Percentiles rank a stretch among this genome's conserved stretches.
Conservation (phyloP, 2,329 filamentous ascomycete species). For the Aspergillus ibericus region DNA sequence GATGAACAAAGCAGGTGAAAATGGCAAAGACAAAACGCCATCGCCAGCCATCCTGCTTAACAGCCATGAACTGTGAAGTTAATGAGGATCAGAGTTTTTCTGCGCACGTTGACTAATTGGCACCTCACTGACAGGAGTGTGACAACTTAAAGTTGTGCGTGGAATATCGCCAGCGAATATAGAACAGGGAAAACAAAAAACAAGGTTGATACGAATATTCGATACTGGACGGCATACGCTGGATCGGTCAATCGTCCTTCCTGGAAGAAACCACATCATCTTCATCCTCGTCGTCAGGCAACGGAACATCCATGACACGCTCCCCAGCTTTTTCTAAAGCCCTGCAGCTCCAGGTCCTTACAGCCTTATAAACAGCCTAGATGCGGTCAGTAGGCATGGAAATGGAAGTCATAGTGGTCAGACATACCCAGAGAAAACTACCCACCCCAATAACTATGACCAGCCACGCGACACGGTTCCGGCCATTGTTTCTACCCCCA, state of each 20-base stretch:
- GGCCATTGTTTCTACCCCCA: slow-evolving; percentile 62
- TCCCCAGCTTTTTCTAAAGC: slow-evolving; percentile 77
- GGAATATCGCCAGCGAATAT: background rate
- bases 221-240: background rate
- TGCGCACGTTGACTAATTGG: slow-evolving; percentile 98
- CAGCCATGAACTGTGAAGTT: slow-evolving; percentile 32
- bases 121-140: slow-evolving; percentile 78
- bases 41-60: slow-evolving; percentile 23
- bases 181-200: background rate
- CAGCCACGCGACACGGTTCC: slow-evolving; percentile 74
- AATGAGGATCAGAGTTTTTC: slow-evolving; percentile 52
- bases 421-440: slow-evolving; percentile 73
- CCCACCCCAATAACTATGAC: slow-evolving; percentile 76
- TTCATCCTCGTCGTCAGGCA: slow-evolving; percentile 57
- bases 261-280: slow-evolving; percentile 51
- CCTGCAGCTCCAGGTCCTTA: slow-evolving; percentile 69
- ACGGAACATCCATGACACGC: slow-evolving; percentile 71
- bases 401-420: background rate
- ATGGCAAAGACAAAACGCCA: slow-evolving; percentile 37
- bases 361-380: slow-evolving; percentile 77
- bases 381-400: slow-evolving; percentile 21
- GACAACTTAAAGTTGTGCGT: slow-evolving; percentile 98
- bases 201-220: background rate
- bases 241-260: slow-evolving; percentile 26
- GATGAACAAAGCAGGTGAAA: slow-evolving; percentile 25